phyloP scores from a whole-genome alignment of 768 basidiomycete genomes.

The Rubroboletus satanas region DNA sequence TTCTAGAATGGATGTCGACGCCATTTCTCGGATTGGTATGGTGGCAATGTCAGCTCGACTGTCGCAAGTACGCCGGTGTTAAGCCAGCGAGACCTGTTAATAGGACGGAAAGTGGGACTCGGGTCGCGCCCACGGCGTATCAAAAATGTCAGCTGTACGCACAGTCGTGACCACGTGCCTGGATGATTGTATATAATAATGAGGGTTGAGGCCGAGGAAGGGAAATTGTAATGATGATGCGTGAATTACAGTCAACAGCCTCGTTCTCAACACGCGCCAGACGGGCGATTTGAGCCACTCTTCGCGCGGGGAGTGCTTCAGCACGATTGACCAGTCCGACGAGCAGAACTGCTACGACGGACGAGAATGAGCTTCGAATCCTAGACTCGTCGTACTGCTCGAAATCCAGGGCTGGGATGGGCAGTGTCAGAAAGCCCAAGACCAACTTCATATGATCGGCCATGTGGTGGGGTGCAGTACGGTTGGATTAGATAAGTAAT shows the following conservation, averaged over 20 bases:
- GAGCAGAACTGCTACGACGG: not conserved
- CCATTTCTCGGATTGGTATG: not conserved
- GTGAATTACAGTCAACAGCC: conserved; percentile 26
- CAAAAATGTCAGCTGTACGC: conserved; percentile 9
- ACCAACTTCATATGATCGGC: not conserved
- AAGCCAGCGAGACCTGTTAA: conserved; percentile 1
- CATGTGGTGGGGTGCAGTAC: conserved; percentile 15
- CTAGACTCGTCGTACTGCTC: not conserved
- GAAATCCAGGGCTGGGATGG: not conserved
- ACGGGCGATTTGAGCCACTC: conserved; percentile 18
- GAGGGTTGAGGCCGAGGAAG: conserved; percentile 22
- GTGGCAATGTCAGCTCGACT: not conserved
- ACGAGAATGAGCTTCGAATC: not conserved
- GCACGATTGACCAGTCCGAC: not conserved
- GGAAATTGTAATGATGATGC: conserved; percentile 20
- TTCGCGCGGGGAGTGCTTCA: conserved; percentile 3
- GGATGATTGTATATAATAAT: conserved; percentile 14
- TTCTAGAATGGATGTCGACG: conserved; percentile 15
- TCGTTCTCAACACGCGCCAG: conserved; percentile 28
- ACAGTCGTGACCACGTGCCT: conserved; percentile 17
- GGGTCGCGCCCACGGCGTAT: not conserved
- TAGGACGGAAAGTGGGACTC: not conserved
- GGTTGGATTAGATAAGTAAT: conserved; percentile 29
- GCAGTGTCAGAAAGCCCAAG: not conserved
- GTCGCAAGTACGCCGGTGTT: conserved; percentile 5